Base-by-base conservation (phyloP, 768 basidiomycete genomes). In the Leccinum subgranulosum region DNA sequence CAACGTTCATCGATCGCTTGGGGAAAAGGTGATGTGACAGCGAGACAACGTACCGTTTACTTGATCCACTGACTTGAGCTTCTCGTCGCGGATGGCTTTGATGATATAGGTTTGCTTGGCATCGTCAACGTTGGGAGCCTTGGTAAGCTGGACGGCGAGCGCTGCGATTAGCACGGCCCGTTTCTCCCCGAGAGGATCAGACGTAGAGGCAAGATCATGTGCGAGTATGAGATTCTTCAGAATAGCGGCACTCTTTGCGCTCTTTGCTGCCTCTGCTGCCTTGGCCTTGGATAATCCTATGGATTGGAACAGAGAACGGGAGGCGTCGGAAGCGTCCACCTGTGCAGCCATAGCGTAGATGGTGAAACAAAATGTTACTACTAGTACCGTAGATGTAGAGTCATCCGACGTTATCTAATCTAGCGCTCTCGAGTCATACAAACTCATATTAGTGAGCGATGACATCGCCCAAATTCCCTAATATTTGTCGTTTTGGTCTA, bases 11-110 rank as follows among this genome's bases (percentile, higher is more conserved):
- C 25, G 14, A 59, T 56, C 19, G 53, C n/a, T 47, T 31, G 46
- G 15, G 43, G 10, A 10, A 48, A 25, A 51, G 28, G 39, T 17
- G n/a, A 31, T 15, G 34, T 19, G 31, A 33, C 33, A 49, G 19
- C 46, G 41, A 31, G 27, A 51, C 11, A 36, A 73, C 86, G 64
- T 65, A 94, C 95, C 95, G 53, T 82, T 78, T 25, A 97, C 84
- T 77, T 98, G 95, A 70, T 98, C 96, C 3, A 84, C 81, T 33
- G 81, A 84, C 74, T 87, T 90, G 57, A 98, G 72, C 61, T 82
- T 82, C 21, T 83, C 86, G 55, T 85, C 81, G n/a, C 85, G 69
- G 64, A 98, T 86, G 60, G 79, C 83, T n/a, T 75, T 70, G 36
- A 92, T 77, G 17, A 88, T 75, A 72, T 85, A 92, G 47, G 74